Evolutionary conservation across 148 eudicot genomes (phyloP).

Genomic region (Amaranthus hypochondriacus): DNA sequence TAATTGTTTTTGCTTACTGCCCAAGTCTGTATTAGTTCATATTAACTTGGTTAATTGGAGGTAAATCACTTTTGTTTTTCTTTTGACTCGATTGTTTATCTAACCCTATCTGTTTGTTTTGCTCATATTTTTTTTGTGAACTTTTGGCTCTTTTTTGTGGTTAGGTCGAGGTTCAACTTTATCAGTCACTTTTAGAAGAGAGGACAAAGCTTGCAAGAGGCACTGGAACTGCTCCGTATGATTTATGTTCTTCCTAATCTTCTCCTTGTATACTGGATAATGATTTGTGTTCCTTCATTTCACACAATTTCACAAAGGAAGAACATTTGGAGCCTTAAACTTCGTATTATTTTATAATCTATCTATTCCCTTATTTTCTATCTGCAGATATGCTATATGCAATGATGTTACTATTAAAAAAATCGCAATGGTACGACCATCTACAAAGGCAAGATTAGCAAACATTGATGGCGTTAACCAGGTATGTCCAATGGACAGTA

Average conservation of each 20-base stretch:
- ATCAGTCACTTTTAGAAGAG: conserved; percentile 53
- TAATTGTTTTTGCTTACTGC: no score
- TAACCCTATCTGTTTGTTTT: conserved; percentile 4
- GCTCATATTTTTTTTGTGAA: conserved; percentile 9
- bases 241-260: conserved; percentile 15
- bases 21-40: no score
- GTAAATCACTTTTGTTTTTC: no score
- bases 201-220: conserved; percentile 74
- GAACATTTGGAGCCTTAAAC: neutral
- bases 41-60: no score
- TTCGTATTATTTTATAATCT: conserved; percentile 3
- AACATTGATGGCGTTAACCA: conserved; percentile 89
- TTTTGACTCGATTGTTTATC: neutral
- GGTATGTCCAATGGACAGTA: conserved; percentile 33
- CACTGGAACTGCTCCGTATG: conserved; percentile 84
- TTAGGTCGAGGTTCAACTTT: conserved; percentile 62
- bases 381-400: conserved; percentile 76
- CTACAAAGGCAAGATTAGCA: conserved; percentile 80
- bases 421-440: conserved; percentile 65
- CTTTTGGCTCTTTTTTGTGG: neutral
- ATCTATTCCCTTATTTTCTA: conserved; percentile 20
- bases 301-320: neutral
- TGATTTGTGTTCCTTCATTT: neutral
- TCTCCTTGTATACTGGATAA: neutral
- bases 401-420: conserved; percentile 75